Evolutionary conservation across 257 asterid genomes (phyloP), one percentile per base, ranked within the genome.

Genomic region (Primulina eburnea): DNA sequence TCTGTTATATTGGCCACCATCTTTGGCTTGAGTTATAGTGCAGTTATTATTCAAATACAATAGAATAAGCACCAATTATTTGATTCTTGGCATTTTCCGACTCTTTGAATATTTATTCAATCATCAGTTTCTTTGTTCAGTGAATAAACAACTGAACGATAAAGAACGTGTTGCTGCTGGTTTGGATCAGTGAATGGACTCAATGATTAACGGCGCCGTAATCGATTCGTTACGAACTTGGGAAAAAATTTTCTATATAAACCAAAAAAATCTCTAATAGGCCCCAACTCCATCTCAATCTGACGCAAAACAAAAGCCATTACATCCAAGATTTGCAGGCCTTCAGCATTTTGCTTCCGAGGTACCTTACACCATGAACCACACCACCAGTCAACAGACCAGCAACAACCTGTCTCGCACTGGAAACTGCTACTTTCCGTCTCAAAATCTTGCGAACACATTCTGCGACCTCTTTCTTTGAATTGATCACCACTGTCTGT

Each of bases 151-250:
- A 81, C 77, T 93, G 90, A 93, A 90, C 4, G 98, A 93, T 78
- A 93, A 93, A 79, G 98, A 93, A 79, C 84, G 98, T 7, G 97
- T 93, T 9, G 94, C 97, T 3, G 98, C 96, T 70, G 98, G 95
- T 67, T 75, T 93, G 56, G 98, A 24, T 24, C 26, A 24, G 26
- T 24, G 26, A 24, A 24, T 24, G 26, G 1, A 24, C 26, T 24
- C 26, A 24, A 24, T 24, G 26, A 0, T 24, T 24, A 24, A 24
- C 1, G 26, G 26, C 26, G 26, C 26, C 26, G 26, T 24, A 24
- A 24, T 24, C 26, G 26, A 24, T 24, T 24, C 26, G 26, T 24
- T 24, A 24, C 26, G 26, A 24, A 24, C 26, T 24, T 24, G 26
- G 26, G 26, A 24, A 24, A 24, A 24, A 24, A 24, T 1, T 24